Percentiles rank a stretch among this genome's conserved stretches.
phyloP scores from a whole-genome alignment of 345 rosid species.

The Cardamine resedifolia region DNA sequence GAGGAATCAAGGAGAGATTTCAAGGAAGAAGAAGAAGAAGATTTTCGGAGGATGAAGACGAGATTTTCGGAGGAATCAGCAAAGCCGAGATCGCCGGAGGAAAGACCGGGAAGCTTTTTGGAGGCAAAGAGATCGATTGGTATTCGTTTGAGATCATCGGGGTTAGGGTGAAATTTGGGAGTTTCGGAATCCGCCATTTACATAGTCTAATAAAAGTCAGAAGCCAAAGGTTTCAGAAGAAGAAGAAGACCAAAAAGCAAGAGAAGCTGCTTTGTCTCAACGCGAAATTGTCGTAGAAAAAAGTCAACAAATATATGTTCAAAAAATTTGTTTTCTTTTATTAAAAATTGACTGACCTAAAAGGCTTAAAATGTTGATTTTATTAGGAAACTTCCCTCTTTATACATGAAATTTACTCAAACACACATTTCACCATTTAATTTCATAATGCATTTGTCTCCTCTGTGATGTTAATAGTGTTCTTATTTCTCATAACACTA shows the following conservation, averaged over 20 bases:
- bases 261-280: slow-evolving; percentile 10
- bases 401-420: too few species aligned
- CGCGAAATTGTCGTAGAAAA: slow-evolving; percentile 12
- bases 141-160: slow-evolving; percentile 41
- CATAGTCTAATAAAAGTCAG: not conserved
- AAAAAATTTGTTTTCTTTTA: too few species aligned
- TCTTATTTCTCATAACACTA: not conserved
- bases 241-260: not conserved
- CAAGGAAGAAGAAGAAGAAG: slow-evolving; percentile 38
- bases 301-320: not conserved
- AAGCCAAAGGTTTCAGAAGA: not conserved
- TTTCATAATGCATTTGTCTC: not conserved
- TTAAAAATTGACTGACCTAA: too few species aligned
- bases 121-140: slow-evolving; percentile 77
- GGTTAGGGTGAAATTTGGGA: slow-evolving; percentile 21
- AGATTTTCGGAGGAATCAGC: slow-evolving; percentile 64
- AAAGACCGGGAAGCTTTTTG: slow-evolving; percentile 59
- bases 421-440: not conserved
- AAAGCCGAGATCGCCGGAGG: slow-evolving; percentile 61
- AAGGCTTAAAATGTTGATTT: too few species aligned
- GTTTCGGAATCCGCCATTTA: slow-evolving; percentile 43
- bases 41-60: slow-evolving; percentile 45
- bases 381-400: too few species aligned
- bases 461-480: too few species aligned
- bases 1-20: slow-evolving; percentile 50